Evolutionary conservation across 2,329 filamentous ascomycete species (phyloP), one percentile per base, ranked within the genome.

Genomic region (Sclerotinia minor): DNA sequence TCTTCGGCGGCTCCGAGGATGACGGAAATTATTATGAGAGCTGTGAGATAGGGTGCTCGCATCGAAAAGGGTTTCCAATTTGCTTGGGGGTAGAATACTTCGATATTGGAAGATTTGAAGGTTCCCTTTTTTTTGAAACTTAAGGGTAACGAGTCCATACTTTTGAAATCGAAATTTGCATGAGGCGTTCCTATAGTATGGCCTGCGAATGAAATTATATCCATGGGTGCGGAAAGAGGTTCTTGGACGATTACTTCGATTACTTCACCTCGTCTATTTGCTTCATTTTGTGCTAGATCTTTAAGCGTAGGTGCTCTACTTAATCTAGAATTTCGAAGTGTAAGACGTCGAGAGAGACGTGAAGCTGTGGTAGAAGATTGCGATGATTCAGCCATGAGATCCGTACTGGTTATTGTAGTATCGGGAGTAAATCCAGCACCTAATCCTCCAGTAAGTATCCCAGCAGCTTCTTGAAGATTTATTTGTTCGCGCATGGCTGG

Each of bases 21-120:
- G 7, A 85, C 68, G 0, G 87, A 88, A 13, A 89, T 69, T 1
- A 84, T 15, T 32, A 89, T 80, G 24, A 90, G 79, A 47, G 80
- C 75, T 1, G 79, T 73, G 3, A 90, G 80, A 72, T 88, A 90
- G 0, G 85, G 85, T 81, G 84, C 85, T 41, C 84, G 81, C 86
- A 90, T 89, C 0, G 84, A 83, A 69, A 88, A 84, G 0, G 87
- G 88, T 74, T 87, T 88, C 88, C 87, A 90, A 75, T 90, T 84
- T 2, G 86, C 85, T 68, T 86, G 84, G 0, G 87, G 86, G 70
- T 86, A 88, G 71, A 87, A 87, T 0, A 87, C 77, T 66, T 85
- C 79, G 0, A 80, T 80, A 64, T 76, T 77, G n/a, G 72, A 71
- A 4, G 79, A 76, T n/a, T 68, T 65, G 11, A 74, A 65, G 6